Percentiles rank a stretch among this genome's conserved stretches.
phyloP scores from a whole-genome alignment of 1,284 basidiomycete species.

The Singerocomus rubriflavus region DNA sequence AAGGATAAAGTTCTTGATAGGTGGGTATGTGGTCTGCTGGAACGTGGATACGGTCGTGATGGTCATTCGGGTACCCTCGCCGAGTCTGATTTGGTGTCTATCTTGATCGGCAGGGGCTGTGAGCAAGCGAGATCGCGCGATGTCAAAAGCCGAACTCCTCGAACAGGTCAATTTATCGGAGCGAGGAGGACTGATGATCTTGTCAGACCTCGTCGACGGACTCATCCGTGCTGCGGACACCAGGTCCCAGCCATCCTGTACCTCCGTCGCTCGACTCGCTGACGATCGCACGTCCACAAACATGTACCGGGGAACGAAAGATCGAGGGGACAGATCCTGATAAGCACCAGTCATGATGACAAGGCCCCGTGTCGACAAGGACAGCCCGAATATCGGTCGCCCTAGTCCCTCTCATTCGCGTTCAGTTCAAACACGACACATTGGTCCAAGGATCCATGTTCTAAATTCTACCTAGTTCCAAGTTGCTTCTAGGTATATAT shows the following conservation, averaged over 20 bases:
- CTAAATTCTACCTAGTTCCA: not conserved
- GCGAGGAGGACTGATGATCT: no score
- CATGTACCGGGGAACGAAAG: no score
- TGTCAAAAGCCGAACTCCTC: not conserved
- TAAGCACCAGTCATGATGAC: not conserved
- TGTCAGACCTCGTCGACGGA: no score
- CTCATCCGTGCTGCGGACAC: no score
- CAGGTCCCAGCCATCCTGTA: no score
- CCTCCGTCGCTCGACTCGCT: no score
- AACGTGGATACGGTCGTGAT: not conserved
- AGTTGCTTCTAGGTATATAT: not conserved
- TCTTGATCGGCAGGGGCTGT: not conserved
- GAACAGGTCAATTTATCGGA: not conserved
- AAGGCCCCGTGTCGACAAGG: not conserved
- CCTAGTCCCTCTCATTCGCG: no score
- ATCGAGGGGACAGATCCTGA: no score
- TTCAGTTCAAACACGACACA: no score
- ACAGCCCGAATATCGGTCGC: no score
- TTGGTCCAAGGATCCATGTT: no score
- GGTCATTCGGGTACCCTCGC: not conserved
- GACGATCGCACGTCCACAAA: no score
- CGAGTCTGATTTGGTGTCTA: not conserved
- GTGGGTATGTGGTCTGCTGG: not conserved
- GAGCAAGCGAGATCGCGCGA: not conserved
- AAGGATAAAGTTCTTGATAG: not conserved